These are phyloP conservation scores for Clausena lansium DNA, from an alignment of 345 rosid species.

Conservation along the genomic window DNA sequence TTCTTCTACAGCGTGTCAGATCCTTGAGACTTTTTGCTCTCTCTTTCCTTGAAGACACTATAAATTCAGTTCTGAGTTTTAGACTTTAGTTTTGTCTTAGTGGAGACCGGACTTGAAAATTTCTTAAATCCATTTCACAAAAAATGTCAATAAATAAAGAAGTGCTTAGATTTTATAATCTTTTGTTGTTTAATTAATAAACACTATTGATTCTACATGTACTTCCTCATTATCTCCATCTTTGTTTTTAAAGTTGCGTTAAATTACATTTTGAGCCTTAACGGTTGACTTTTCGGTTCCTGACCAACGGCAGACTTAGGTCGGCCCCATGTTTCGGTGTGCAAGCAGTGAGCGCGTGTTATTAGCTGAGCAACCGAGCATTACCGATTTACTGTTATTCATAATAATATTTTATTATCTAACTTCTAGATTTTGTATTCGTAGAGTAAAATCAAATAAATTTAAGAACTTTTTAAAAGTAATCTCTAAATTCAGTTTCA, in stretches of 20 bases:
- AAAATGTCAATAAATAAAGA: neutral
- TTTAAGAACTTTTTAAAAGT: no score
- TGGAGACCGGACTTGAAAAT: constrained; percentile 25
- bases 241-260: neutral
- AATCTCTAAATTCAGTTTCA: no score
- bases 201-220: neutral
- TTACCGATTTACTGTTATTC: neutral
- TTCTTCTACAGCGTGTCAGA: constrained; percentile 13
- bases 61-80: constrained; percentile 12
- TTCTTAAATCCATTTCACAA: constrained; percentile 32
- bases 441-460: no score
- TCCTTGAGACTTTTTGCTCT: constrained; percentile 19
- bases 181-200: neutral
- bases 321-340: neutral
- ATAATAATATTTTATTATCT: no score
- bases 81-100: neutral
- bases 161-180: neutral
- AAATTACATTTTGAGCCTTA: constrained; percentile 12
- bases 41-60: constrained; percentile 14
- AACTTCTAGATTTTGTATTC: no score
- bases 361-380: neutral
- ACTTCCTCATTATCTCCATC: neutral
- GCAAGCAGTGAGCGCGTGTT: neutral
- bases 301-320: neutral
- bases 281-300: constrained; percentile 14